Conservation (phyloP, 1,284 basidiomycete genomes). For the Cryptococcus jaspeensis region DNA sequence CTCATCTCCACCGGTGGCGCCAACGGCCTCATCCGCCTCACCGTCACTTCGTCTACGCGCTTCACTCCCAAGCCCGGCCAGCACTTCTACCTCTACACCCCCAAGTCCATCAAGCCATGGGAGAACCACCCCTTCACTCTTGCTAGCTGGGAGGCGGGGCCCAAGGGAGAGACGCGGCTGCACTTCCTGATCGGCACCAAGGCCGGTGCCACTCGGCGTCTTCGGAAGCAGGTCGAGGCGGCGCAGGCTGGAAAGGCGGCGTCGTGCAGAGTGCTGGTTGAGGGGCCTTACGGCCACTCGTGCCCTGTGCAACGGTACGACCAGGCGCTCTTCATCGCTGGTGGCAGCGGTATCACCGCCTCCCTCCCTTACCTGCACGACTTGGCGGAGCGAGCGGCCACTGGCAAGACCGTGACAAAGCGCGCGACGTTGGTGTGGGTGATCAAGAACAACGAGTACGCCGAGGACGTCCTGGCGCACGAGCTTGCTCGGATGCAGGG, state of each 20-base stretch:
- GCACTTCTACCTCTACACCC: conserved; percentile 37
- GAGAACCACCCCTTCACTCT: conserved; percentile 40
- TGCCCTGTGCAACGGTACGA: conserved; percentile 25
- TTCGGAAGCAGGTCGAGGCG: conserved; percentile 7
- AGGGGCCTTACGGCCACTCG: conserved; percentile 38
- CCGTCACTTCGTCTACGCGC: conserved; percentile 18
- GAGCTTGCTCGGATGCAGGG: conserved; percentile 16
- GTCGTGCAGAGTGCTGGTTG: conserved; percentile 21
- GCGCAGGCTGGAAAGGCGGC: neutral
- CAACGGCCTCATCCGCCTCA: conserved; percentile 27
- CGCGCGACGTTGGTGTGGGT: conserved; percentile 27
- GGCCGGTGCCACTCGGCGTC: conserved; percentile 23
- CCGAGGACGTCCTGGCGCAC: conserved; percentile 25
- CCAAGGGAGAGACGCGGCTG: conserved; percentile 10
- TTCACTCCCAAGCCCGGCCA: conserved; percentile 25
- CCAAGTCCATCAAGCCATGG: conserved; percentile 25
- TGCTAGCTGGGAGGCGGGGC: conserved; percentile 17
- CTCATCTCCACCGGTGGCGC: conserved; percentile 13
- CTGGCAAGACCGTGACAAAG: conserved; percentile 4
- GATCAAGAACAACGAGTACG: conserved; percentile 25
- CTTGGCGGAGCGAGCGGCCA: neutral
- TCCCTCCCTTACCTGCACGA: conserved; percentile 32
- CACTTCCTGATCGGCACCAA: conserved; percentile 31
- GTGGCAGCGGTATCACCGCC: conserved; percentile 36
- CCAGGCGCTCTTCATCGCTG: conserved; percentile 27